A percentile compares a stretch with the other conserved stretches of the same genome.
phyloP scores from a whole-genome alignment of 108 stramenopile species.

The Heterococcus sp. region DNA sequence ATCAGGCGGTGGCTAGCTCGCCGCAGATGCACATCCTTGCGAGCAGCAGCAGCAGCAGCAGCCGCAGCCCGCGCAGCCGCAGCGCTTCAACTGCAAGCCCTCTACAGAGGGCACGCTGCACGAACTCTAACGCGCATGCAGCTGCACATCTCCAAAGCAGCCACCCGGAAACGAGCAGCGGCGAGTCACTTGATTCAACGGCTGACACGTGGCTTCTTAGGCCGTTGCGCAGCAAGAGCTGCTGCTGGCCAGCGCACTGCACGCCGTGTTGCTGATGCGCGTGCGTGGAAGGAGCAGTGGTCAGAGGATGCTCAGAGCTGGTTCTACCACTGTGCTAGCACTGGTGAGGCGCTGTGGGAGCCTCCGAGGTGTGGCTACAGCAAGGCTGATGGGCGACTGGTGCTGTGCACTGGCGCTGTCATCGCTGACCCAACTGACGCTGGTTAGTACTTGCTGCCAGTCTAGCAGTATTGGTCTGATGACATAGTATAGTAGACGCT shows the following conservation, averaged over 20 bases:
- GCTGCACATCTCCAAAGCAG: too few species aligned
- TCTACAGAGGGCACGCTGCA: too few species aligned
- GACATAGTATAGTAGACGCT: neutral
- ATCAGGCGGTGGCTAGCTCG: too few species aligned
- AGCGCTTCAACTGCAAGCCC: too few species aligned
- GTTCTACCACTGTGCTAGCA: slow-evolving; percentile 43
- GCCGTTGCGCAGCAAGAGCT: too few species aligned
- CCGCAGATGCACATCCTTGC: too few species aligned
- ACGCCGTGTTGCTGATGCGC: slow-evolving; percentile 4
- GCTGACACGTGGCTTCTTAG: too few species aligned
- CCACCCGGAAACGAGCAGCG: too few species aligned
- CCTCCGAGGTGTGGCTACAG: slow-evolving; percentile 42
- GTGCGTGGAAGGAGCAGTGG: slow-evolving; percentile 48
- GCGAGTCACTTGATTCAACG: too few species aligned
- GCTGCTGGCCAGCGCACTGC: slow-evolving; percentile 3
- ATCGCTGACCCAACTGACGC: slow-evolving; percentile 26
- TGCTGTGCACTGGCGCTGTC: slow-evolving; percentile 32
- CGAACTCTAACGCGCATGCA: too few species aligned
- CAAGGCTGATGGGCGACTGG: slow-evolving; percentile 35
- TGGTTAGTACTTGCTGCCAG: neutral
- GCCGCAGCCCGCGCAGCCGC: too few species aligned
- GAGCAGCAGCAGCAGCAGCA: too few species aligned
- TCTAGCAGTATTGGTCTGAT: neutral
- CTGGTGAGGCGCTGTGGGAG: slow-evolving; percentile 9
- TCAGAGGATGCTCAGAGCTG: slow-evolving; percentile 42